Evolutionary conservation across 768 basidiomycete species (phyloP).

Genomic region (Pisolithus microcarpus): DNA sequence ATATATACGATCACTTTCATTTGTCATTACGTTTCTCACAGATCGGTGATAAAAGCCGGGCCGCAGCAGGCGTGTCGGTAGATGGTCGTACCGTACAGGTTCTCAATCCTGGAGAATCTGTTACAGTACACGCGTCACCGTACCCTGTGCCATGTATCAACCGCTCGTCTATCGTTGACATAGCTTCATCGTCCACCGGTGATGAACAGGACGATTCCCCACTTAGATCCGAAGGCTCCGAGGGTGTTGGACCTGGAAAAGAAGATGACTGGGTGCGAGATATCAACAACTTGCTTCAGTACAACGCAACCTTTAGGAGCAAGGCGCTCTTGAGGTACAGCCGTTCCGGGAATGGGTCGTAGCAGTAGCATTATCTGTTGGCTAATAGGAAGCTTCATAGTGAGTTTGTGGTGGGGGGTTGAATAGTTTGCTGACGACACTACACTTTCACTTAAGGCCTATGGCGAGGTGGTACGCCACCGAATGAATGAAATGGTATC

Average conservation of each 20-base stretch:
- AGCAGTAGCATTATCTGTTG: neutral
- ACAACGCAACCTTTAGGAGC: slow-evolving; percentile 90
- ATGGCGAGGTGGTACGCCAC: no score
- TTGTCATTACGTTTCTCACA: slow-evolving; percentile 22
- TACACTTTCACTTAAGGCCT: no score
- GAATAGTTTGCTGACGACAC: no score
- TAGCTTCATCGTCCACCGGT: neutral
- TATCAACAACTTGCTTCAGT: slow-evolving; percentile 90
- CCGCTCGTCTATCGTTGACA: slow-evolving; percentile 65
- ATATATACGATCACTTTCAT: slow-evolving; percentile 1
- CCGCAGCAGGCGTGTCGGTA: slow-evolving; percentile 87
- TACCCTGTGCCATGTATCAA: slow-evolving; percentile 93
- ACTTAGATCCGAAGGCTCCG: slow-evolving; percentile 29
- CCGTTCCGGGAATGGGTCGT: slow-evolving; percentile 29
- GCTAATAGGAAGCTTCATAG: neutral
- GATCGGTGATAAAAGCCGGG: slow-evolving; percentile 81
- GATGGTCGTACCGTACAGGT: slow-evolving; percentile 84
- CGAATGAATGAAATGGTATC: no score
- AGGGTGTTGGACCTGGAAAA: slow-evolving; percentile 71
- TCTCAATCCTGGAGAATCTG: slow-evolving; percentile 78
- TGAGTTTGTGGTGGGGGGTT: neutral
- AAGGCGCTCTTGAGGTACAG: slow-evolving; percentile 76
- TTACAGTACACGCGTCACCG: slow-evolving; percentile 76
- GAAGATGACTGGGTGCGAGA: slow-evolving; percentile 96
- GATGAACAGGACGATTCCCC: neutral